phyloP scores from a whole-genome alignment of 768 basidiomycete species.

The Mycena chlorophos region DNA sequence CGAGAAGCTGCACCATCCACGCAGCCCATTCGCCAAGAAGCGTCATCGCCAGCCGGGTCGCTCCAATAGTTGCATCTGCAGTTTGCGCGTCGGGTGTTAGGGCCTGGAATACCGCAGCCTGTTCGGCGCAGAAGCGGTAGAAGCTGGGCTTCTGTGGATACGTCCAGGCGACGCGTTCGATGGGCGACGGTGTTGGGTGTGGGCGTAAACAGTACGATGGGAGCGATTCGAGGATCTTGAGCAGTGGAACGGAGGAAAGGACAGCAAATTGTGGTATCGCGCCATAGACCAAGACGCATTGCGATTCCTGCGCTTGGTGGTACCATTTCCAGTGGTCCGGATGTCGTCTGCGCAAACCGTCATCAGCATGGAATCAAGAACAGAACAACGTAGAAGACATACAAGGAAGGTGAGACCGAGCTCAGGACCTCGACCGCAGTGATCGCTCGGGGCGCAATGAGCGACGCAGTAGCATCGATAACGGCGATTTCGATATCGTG shows the following conservation, averaged over 20 bases:
- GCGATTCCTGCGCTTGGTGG: slow-evolving; percentile 71
- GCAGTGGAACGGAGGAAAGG: slow-evolving; percentile 67
- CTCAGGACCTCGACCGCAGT: slow-evolving; percentile 67
- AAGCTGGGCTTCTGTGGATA: slow-evolving; percentile 60
- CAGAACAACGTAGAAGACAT: not conserved
- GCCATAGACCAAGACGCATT: slow-evolving; percentile 71
- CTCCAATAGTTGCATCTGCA: slow-evolving; percentile 65
- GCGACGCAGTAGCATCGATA: slow-evolving; percentile 63
- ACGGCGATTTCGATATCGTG: slow-evolving; percentile 78
- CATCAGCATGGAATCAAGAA: slow-evolving; percentile 10
- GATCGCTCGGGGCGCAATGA: slow-evolving; percentile 55
- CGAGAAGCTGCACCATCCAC: slow-evolving; percentile 35
- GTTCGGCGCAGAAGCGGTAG: slow-evolving; percentile 69
- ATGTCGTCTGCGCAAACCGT: slow-evolving; percentile 45
- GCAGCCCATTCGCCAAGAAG: slow-evolving; percentile 75
- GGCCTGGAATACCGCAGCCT: slow-evolving; percentile 61
- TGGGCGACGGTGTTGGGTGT: slow-evolving; percentile 27
- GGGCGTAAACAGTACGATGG: slow-evolving; percentile 65
- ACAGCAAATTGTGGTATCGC: slow-evolving; percentile 67
- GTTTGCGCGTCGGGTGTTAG: slow-evolving; percentile 56
- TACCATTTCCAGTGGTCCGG: slow-evolving; percentile 76
- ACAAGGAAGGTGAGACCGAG: slow-evolving; percentile 49
- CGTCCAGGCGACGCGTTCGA: slow-evolving; percentile 50
- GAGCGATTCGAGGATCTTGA: slow-evolving; percentile 61
- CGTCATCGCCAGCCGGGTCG: slow-evolving; percentile 65